phyloP scores from a whole-genome alignment of 2,329 filamentous ascomycete species.

The Diaporthe ilicicola region DNA sequence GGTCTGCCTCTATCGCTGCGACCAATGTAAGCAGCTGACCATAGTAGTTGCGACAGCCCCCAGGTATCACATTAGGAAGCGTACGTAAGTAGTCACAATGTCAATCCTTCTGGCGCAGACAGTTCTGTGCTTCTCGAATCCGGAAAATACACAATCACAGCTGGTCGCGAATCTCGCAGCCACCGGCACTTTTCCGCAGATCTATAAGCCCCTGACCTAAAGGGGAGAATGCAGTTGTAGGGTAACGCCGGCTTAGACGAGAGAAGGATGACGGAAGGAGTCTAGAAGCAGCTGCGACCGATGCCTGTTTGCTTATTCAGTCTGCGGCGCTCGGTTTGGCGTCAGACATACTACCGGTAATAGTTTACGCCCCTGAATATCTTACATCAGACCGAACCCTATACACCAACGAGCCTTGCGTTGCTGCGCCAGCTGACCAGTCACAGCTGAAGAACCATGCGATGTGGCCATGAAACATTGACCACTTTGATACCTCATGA shows the following conservation, averaged over 20 bases:
- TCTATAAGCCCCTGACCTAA: not conserved
- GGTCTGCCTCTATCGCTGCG: not conserved
- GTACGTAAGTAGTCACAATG: not conserved
- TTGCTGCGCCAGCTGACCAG: conserved; percentile 16
- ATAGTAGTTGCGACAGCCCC: not conserved
- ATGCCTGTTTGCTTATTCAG: not conserved
- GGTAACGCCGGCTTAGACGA: not conserved
- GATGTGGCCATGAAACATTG: not conserved
- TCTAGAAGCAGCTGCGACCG: not conserved
- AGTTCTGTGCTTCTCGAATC: not conserved
- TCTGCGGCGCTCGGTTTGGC: not conserved
- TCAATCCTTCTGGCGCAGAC: not conserved
- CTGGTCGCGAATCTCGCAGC: not conserved
- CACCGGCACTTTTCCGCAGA: not conserved
- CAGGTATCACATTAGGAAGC: too few relatives aligned
- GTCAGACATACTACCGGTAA: too few relatives aligned
- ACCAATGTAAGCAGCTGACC: too few relatives aligned
- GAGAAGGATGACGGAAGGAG: not conserved
- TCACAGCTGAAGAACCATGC: not conserved
- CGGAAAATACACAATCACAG: too few relatives aligned
- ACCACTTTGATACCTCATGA: conserved; percentile 2
- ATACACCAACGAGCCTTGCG: conserved; percentile 5
- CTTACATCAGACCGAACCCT: conserved; percentile 21
- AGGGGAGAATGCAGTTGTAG: not conserved
- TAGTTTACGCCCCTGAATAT: not conserved